These are phyloP conservation scores for Peniophora sp. DNA, from an alignment of 1,284 basidiomycete genomes.

Conservation along the genomic window DNA sequence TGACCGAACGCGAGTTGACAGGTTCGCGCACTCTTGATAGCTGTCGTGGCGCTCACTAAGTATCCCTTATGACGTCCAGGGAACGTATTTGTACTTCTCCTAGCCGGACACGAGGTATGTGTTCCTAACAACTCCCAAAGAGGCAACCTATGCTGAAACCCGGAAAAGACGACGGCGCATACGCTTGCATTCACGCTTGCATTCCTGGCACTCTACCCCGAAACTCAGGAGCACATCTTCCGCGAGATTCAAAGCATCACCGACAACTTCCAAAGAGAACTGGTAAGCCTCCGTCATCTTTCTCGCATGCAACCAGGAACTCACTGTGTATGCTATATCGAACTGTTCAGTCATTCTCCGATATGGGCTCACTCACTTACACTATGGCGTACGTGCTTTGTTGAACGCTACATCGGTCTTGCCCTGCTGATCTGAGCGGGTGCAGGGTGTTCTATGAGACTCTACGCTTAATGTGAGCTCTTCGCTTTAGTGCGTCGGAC, in stretches of 20 bases:
- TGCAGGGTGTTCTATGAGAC: constrained; percentile 53
- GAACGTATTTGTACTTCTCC: constrained; percentile 49
- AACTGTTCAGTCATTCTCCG: no score
- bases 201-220: constrained; percentile 46
- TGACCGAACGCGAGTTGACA: constrained; percentile 42
- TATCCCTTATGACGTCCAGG: constrained; percentile 29
- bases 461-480: constrained; percentile 1
- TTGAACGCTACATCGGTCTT: no score
- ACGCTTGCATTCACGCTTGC: no score
- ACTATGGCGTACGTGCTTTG: not conserved
- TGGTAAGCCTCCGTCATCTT: constrained; percentile 28
- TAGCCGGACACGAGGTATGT: constrained; percentile 53
- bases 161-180: constrained; percentile 42
- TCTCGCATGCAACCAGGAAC: no score
- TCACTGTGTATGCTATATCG: no score
- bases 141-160: constrained; percentile 10
- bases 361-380: not conserved
- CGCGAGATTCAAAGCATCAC: constrained; percentile 38
- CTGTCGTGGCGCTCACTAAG: not conserved
- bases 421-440: no score
- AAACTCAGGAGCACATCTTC: constrained; percentile 53
- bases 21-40: constrained; percentile 23
- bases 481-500: no score
- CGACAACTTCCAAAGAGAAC: constrained; percentile 28
- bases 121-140: not conserved